phyloP scores from a whole-genome alignment of 352 stramenopile species.

The Phytophthora hybrid region DNA sequence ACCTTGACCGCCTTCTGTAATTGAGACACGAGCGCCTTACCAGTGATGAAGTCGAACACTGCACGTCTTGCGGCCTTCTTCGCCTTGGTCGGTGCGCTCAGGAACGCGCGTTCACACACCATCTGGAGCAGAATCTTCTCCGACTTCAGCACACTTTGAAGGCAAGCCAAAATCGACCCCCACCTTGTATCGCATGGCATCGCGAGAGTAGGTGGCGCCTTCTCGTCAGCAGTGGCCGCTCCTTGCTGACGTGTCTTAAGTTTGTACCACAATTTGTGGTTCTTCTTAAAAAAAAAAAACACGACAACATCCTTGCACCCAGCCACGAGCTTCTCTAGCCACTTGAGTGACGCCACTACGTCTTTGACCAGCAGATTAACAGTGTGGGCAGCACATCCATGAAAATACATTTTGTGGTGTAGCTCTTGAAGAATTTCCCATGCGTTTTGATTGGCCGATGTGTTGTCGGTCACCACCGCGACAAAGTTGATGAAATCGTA shows the following conservation, averaged over 20 bases:
- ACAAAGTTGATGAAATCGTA: background rate
- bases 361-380: background rate
- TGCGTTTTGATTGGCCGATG: background rate
- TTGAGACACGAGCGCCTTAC: background rate
- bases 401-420: background rate
- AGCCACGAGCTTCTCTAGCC: background rate
- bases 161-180: background rate
- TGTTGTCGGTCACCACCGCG: background rate
- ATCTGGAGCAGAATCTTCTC: background rate
- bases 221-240: background rate
- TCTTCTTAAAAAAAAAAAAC: background rate
- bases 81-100: background rate
- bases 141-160: background rate
- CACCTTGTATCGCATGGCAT: background rate
- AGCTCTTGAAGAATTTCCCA: background rate
- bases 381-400: background rate
- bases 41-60: background rate
- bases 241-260: background rate
- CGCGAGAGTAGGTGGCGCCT: background rate
- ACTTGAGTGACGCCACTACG: background rate
- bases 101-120: background rate
- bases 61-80: background rate
- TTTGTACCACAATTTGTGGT: background rate
- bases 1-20: background rate
- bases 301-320: background rate